Percentiles rank a stretch among this genome's conserved stretches.
phyloP scores from a whole-genome alignment of 306 rosid genomes.

The Begonia masoniana region DNA sequence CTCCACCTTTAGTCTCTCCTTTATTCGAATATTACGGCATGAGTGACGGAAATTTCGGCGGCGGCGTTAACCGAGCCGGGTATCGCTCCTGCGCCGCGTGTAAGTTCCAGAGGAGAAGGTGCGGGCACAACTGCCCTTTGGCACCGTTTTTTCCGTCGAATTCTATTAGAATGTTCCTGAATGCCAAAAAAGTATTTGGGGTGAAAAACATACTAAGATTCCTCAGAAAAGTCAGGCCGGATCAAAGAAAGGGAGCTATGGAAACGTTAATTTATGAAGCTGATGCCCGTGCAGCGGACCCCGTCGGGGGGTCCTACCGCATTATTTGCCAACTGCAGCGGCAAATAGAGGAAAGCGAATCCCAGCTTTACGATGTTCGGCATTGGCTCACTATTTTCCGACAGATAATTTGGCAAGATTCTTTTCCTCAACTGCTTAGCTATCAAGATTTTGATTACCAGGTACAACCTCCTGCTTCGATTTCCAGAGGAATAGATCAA shows the following conservation, averaged over 20 bases:
- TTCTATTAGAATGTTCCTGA: background rate
- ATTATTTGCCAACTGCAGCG: background rate
- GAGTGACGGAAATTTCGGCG: too few relatives aligned
- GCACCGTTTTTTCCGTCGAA: conserved; percentile 1
- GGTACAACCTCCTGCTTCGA: background rate
- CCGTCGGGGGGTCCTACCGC: background rate
- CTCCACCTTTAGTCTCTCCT: too few relatives aligned
- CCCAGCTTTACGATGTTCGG: background rate
- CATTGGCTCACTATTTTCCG: background rate
- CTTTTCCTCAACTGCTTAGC: too few relatives aligned
- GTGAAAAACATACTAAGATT: background rate
- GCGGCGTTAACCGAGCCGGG: too few relatives aligned
- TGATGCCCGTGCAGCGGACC: background rate
- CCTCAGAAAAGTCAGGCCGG: background rate
- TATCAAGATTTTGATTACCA: too few relatives aligned
- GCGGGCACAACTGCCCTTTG: background rate
- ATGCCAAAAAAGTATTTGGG: conserved; percentile 2
- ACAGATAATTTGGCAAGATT: too few relatives aligned
- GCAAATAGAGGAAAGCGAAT: background rate
- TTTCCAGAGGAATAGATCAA: background rate
- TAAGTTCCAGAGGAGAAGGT: conserved; percentile 6
- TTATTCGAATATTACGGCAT: too few relatives aligned
- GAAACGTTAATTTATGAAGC: conserved; percentile 2
- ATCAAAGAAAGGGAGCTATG: background rate
- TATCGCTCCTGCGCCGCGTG: conserved; percentile 3